phyloP scores from a whole-genome alignment of 2,329 filamentous ascomycete species.

The Beauveria asiatica region DNA sequence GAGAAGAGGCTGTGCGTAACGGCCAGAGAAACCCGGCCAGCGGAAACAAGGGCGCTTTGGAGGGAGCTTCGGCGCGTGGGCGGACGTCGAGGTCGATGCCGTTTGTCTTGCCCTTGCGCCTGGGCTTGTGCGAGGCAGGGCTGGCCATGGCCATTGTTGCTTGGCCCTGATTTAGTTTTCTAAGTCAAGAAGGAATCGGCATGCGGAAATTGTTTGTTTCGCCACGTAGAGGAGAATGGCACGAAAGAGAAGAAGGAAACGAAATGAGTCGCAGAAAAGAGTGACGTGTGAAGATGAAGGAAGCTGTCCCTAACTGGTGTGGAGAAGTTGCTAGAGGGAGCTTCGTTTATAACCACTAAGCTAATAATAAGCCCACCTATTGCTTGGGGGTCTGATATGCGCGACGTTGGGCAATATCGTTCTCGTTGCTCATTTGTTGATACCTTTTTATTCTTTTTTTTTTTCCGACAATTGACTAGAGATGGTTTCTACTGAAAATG shows the following conservation, averaged over 20 bases:
- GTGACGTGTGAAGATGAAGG: slow-evolving; percentile 7
- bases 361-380: background rate
- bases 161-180: background rate
- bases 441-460: too few relatives aligned
- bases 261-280: background rate
- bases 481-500: too few relatives aligned
- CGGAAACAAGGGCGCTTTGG: slow-evolving; percentile 68
- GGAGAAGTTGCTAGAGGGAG: background rate
- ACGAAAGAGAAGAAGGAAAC: background rate
- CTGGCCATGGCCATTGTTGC: slow-evolving; percentile 36
- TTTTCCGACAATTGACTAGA: too few relatives aligned
- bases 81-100: slow-evolving; percentile 27
- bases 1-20: slow-evolving; percentile 69
- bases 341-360: background rate
- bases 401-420: too few relatives aligned
- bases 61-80: slow-evolving; percentile 32
- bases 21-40: slow-evolving; percentile 93
- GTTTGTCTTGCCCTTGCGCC: slow-evolving; percentile 48
- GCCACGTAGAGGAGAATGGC: background rate
- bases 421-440: too few relatives aligned
- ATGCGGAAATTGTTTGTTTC: background rate
- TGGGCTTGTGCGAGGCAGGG: slow-evolving; percentile 49
- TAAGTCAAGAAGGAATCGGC: background rate
- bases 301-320: background rate
- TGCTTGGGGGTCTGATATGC: too few relatives aligned